Evolutionary conservation across 176 grass and related monocot genomes (phyloP).

Genomic region (Oropetium thomaeum): DNA sequence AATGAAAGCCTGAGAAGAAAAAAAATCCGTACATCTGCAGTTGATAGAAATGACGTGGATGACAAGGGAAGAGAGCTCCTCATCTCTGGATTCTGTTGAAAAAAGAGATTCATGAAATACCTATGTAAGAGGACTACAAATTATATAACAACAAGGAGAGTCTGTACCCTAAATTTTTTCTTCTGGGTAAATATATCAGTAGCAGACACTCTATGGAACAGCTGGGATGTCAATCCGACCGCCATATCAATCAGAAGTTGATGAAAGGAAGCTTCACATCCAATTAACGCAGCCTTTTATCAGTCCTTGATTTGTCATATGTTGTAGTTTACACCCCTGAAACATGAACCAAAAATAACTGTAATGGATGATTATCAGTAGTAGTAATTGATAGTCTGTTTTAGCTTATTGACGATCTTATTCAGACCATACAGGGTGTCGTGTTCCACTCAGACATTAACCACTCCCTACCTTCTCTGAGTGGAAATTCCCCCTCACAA

Average conservation of each 20-base stretch:
- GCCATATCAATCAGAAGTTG: slow-evolving; percentile 52
- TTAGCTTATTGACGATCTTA: background rate
- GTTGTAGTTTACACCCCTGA: slow-evolving; percentile 22
- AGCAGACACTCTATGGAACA: slow-evolving; percentile 53
- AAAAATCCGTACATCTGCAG: slow-evolving; percentile 47
- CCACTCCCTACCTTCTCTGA: too few relatives aligned
- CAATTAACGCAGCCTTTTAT: slow-evolving; percentile 16
- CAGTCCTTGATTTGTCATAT: slow-evolving; percentile 16
- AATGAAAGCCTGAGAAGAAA: background rate
- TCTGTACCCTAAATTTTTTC: slow-evolving; percentile 56
- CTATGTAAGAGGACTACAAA: slow-evolving; percentile 15
- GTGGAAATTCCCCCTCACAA: too few relatives aligned
- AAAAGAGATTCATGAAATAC: background rate
- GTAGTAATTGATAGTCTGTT: too few relatives aligned
- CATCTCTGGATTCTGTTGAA: slow-evolving; percentile 53
- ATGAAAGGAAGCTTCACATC: slow-evolving; percentile 30
- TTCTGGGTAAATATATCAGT: slow-evolving; percentile 36
- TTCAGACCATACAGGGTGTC: background rate
- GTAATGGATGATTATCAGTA: background rate
- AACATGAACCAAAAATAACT: slow-evolving; percentile 17
- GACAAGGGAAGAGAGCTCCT: slow-evolving; percentile 47
- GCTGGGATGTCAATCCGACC: slow-evolving; percentile 54
- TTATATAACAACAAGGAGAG: slow-evolving; percentile 6
- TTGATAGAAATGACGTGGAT: slow-evolving; percentile 43
- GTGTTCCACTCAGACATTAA: background rate